Evolutionary conservation across 768 basidiomycete species (phyloP).

Genomic region (Suillus clintonianus): DNA sequence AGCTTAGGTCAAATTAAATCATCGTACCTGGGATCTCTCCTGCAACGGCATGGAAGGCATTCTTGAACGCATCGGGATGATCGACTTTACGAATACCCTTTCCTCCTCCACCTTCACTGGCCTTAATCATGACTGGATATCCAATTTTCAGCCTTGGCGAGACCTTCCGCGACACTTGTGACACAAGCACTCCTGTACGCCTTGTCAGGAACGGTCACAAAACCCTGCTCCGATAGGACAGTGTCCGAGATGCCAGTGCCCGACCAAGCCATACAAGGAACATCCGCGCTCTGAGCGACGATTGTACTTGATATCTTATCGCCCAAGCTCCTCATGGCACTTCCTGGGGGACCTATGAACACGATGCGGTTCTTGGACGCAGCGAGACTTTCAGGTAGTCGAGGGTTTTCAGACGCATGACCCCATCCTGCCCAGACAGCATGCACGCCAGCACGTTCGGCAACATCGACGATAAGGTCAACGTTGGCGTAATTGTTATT

Average conservation of each 20-base stretch:
- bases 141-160: slow-evolving; percentile 86
- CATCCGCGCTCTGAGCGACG: slow-evolving; percentile 93
- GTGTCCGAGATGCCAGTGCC: slow-evolving; percentile 93
- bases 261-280: slow-evolving; percentile 99
- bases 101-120: slow-evolving; percentile 97
- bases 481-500: slow-evolving; percentile 99
- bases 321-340: slow-evolving; percentile 97
- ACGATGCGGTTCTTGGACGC: slow-evolving; percentile 95
- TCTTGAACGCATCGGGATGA: slow-evolving; percentile 83
- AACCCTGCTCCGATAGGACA: slow-evolving; percentile 78
- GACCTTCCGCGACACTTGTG: slow-evolving; percentile 81
- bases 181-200: slow-evolving; percentile 91
- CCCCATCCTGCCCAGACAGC: slow-evolving; percentile 99
- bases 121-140: slow-evolving; percentile 99
- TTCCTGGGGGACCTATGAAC: slow-evolving; percentile 98
- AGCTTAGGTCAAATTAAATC: slow-evolving; percentile 1
- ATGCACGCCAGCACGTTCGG: slow-evolving; percentile 95
- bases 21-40: slow-evolving; percentile 91
- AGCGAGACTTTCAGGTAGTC: slow-evolving; percentile 89
- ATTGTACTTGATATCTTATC: slow-evolving; percentile 99
- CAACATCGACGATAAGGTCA: slow-evolving; percentile 97
- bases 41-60: slow-evolving; percentile 89
- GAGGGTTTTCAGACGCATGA: slow-evolving; percentile 98
- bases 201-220: slow-evolving; percentile 90
- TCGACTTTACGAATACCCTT: slow-evolving; percentile 99